A percentile compares a stretch with the other conserved stretches of the same genome.
These are phyloP conservation scores for Phytophthora europaea DNA, from an alignment of 352 stramenopile genomes.

Conservation along the genomic window DNA sequence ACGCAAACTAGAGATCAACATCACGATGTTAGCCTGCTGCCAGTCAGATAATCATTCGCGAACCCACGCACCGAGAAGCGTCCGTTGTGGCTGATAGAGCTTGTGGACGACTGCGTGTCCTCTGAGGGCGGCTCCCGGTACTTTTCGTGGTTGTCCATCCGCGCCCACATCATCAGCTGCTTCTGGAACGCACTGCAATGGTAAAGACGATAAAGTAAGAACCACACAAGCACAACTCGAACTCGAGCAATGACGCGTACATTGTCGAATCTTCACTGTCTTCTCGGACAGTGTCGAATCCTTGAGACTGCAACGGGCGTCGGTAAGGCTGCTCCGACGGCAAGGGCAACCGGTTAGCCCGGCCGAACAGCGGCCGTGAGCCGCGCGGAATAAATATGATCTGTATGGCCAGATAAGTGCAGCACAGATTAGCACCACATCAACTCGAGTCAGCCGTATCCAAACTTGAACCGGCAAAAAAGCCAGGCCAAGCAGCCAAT, in stretches of 20 bases:
- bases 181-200: constrained; percentile 69
- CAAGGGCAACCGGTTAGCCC: constrained; percentile 51
- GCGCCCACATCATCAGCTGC: constrained; percentile 83
- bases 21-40: neutral
- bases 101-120: constrained; percentile 70
- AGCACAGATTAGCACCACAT: constrained; percentile 30
- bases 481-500: constrained; percentile 9
- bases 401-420: constrained; percentile 44
- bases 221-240: neutral
- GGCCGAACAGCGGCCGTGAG: constrained; percentile 73
- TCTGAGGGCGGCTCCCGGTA: constrained; percentile 52
- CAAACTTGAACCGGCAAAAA: constrained; percentile 13
- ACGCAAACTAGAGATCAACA: constrained; percentile 46
- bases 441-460: constrained; percentile 23
- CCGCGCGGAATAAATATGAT: constrained; percentile 86
- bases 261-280: constrained; percentile 66
- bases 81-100: constrained; percentile 59
- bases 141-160: constrained; percentile 67
- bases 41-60: neutral
- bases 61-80: constrained; percentile 53
- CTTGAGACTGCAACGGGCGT: constrained; percentile 51
- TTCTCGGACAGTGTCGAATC: constrained; percentile 50
- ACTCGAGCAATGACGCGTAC: constrained; percentile 37
- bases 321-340: constrained; percentile 50
- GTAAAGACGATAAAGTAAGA: constrained; percentile 22